Evolutionary conservation across 2,329 filamentous ascomycete species (phyloP).

Genomic region (Penicillium sp.): DNA sequence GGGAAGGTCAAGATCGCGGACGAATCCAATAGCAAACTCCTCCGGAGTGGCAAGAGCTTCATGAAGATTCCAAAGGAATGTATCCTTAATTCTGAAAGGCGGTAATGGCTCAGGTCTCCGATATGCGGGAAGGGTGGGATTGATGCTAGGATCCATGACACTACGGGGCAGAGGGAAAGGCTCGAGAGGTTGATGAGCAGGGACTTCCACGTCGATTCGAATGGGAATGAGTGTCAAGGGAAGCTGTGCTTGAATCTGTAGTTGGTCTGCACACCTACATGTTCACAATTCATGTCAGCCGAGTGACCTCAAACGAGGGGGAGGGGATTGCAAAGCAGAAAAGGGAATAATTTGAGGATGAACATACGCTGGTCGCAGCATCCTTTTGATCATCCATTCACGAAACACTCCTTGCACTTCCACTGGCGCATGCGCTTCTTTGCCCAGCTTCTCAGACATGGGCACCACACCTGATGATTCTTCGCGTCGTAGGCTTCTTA

Average conservation of each 20-base stretch:
- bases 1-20: constrained; percentile 88
- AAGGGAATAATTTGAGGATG: constrained; percentile 2
- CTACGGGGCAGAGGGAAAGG: constrained; percentile 45
- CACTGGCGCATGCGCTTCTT: constrained; percentile 72
- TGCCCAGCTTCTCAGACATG: constrained; percentile 70
- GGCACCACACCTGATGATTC: constrained; percentile 62
- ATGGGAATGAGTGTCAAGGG: constrained; percentile 91
- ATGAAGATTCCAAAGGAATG: constrained; percentile 97
- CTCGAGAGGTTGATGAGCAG: constrained; percentile 55
- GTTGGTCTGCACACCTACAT: constrained; percentile 52
- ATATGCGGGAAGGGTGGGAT: constrained; percentile 72
- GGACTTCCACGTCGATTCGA: constrained; percentile 89
- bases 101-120: constrained; percentile 72
- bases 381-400: constrained; percentile 84
- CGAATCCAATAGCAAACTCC: constrained; percentile 84
- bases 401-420: constrained; percentile 86
- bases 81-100: constrained; percentile 83
- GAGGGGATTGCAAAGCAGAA: constrained; percentile 7
- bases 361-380: constrained; percentile 43
- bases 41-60: constrained; percentile 92
- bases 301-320: constrained; percentile 2
- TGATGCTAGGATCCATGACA: constrained; percentile 39
- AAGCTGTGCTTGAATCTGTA: constrained; percentile 64
- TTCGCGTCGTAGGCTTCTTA: constrained; percentile 76
- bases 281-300: constrained; percentile 8